Evolutionary conservation across 2,329 filamentous ascomycete species (phyloP), one percentile per base, ranked within the genome.

Genomic region (Neoarthrinium moseri): DNA sequence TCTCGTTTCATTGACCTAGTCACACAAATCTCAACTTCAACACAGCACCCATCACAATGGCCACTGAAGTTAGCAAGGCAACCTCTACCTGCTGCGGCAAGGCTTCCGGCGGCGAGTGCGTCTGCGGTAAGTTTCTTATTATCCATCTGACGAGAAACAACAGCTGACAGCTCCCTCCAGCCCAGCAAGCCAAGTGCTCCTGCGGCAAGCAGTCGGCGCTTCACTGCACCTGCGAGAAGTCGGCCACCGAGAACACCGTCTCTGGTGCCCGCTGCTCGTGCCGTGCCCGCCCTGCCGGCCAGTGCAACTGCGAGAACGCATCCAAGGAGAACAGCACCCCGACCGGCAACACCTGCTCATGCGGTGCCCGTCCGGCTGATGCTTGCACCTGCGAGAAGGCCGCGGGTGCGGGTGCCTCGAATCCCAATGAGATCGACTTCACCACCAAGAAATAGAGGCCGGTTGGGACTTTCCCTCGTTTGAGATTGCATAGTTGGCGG

Each of bases 201-300:
- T 97, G 92, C 67, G 92, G 92, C 63, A 84, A 96, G 75, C 80
- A 94, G 65, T 81, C 84, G 4, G 92, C 92, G 40, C 82, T 96
- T 39, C 78, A 91, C 66, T 97, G 92, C 81, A 87, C 76, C 51
- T 96, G 92, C 73, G 82, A 82, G 59, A 91, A 89, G 68, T 80
- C 91, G 4, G 53, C 77, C 4, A 69, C 74, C 13, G 91, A 96
- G 77, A 96, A 96, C 76, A 71, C 71, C 32, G 65, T 89, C 46
- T 67, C 74, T 6, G 89, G 89, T 6, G 77, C 88, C 30, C 78
- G 89, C 57, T 96, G 90, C 77, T 91, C 87, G 35, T 95, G 91
- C 75, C 81, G 89, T 56, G 83, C 87, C 56, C 84, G 90, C 46
- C 86, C 88, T 18, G 88, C 86, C 48, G 87, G 88, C 49, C 73